These are phyloP conservation scores for Xylariaceae sp. DNA, from an alignment of 2,329 filamentous ascomycete genomes.

Conservation along the genomic window DNA sequence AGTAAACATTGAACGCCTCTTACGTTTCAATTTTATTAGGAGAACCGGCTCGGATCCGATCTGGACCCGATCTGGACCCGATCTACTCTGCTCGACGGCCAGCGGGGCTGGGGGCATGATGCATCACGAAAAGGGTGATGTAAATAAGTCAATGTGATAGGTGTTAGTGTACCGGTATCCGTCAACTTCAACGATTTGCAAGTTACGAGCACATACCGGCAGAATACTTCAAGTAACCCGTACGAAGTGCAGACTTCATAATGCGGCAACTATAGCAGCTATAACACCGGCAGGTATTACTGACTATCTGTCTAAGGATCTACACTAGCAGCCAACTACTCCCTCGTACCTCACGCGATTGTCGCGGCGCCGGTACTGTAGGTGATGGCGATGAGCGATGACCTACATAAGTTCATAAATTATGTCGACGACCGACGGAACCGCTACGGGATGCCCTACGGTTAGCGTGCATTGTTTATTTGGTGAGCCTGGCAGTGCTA, in stretches of 20 bases:
- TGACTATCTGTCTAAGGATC: too few relatives aligned
- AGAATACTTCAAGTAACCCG: too few relatives aligned
- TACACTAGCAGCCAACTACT: background rate
- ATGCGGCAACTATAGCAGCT: too few relatives aligned
- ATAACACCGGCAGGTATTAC: too few relatives aligned
- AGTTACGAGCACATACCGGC: too few relatives aligned
- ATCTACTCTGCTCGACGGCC: background rate
- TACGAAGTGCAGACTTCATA: too few relatives aligned
- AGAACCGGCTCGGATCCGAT: background rate
- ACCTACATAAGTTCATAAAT: too few relatives aligned
- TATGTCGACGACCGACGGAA: too few relatives aligned
- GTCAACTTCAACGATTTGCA: background rate
- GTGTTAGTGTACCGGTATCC: background rate
- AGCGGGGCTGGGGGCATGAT: background rate
- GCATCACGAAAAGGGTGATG: background rate
- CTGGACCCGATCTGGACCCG: conserved; percentile 11
- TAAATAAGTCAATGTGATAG: background rate
- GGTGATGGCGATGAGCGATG: background rate
- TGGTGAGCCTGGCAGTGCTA: too few relatives aligned
- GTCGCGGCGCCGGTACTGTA: background rate
- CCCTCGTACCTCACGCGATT: background rate
- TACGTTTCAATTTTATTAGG: conserved; percentile 16
- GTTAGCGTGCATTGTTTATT: too few relatives aligned
- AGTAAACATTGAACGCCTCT: background rate
- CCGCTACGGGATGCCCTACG: too few relatives aligned